Base-by-base conservation (phyloP, 139 green algal species). In the Haematococcus sp. region DNA sequence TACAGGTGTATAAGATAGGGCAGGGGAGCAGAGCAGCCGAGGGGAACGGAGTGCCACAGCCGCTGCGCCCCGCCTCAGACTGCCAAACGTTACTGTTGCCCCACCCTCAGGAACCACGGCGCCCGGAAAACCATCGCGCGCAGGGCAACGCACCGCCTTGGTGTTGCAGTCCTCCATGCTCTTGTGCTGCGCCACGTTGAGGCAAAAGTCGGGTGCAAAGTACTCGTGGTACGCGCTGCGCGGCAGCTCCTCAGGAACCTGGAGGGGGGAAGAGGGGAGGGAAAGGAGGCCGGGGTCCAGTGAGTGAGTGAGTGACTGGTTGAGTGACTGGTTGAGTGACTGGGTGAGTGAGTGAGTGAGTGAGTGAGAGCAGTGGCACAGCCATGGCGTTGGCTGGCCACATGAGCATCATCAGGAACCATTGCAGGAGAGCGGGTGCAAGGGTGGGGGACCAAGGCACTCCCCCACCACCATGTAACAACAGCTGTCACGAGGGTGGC, bases 151-250 rank as follows among this genome's bases (percentile, higher is more conserved):
- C n/a, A 60, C 44, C 60, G 28, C n/a, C 49, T 67, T 77, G 23
- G 33, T 79, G 31, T 75, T 73, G 54, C 56, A 32, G 56, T 71
- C 33, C 32, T 72, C 68, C 71, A 77, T 74, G 35, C 58, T 77
- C 60, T 81, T 84, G 71, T 87, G 83, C 15, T 46, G 40, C 20
- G 83, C 68, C 52, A 97, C 80, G 64, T 94, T 90, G 44, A 97
- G 80, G 0, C 63, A 84, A 73, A 89, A 91, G 68, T 92, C 86
- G 2, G 91, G 91, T 0, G 77, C 89, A 73, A 92, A 98, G 74
- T 97, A 97, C 51, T 98, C 93, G 58, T 90, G 89, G 72, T 97
- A 98, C 25, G 95, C 89, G 63, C 91, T 95, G 19, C 79, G 69
- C 0, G 95, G 95, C 70, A 98, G 76, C 55, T 89, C 55, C 56